These are phyloP conservation scores for Coemansia sp. DNA, from an alignment of 192 early-diverging fungal genomes.

Conservation along the genomic window DNA sequence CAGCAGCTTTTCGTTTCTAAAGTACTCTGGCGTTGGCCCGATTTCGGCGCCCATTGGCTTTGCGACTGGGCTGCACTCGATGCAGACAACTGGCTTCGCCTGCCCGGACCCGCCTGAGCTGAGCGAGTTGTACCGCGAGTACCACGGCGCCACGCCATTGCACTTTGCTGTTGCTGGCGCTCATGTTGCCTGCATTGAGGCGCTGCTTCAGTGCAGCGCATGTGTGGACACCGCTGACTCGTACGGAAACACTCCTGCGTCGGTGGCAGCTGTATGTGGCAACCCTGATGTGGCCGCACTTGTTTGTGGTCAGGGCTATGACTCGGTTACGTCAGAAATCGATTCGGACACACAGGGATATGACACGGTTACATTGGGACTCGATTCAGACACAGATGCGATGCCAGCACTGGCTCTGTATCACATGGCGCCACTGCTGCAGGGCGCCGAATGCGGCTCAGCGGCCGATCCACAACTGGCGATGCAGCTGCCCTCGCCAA, in stretches of 20 bases:
- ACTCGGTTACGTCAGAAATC: too few relatives aligned
- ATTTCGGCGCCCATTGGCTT: conserved; percentile 43
- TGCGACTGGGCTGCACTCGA: conserved; percentile 32
- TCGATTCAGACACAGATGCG: not conserved
- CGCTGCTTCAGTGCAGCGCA: conserved; percentile 65
- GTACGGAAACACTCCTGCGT: conserved; percentile 47
- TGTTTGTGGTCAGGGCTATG: not conserved
- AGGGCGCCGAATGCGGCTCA: too few relatives aligned
- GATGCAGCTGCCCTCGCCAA: conserved; percentile 43
- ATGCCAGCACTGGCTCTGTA: not conserved
- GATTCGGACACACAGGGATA: not conserved
- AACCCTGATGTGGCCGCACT: conserved; percentile 8
- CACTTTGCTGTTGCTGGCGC: conserved; percentile 83
- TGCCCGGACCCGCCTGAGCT: not conserved
- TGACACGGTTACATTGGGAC: too few relatives aligned
- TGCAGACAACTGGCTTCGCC: conserved; percentile 11
- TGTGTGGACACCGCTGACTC: conserved; percentile 59
- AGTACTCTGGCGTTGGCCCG: conserved; percentile 18
- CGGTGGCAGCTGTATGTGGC: conserved; percentile 39
- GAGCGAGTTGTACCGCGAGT: conserved; percentile 16
- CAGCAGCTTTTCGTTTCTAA: conserved; percentile 41
- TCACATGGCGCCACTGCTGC: not conserved
- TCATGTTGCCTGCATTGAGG: conserved; percentile 59
- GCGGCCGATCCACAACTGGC: not conserved
- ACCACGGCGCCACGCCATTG: conserved; percentile 69